A percentile compares a stretch with the other conserved stretches of the same genome.
Conservation (phyloP, 2,329 filamentous ascomycete genomes). For the Sphaceloma murrayae region DNA sequence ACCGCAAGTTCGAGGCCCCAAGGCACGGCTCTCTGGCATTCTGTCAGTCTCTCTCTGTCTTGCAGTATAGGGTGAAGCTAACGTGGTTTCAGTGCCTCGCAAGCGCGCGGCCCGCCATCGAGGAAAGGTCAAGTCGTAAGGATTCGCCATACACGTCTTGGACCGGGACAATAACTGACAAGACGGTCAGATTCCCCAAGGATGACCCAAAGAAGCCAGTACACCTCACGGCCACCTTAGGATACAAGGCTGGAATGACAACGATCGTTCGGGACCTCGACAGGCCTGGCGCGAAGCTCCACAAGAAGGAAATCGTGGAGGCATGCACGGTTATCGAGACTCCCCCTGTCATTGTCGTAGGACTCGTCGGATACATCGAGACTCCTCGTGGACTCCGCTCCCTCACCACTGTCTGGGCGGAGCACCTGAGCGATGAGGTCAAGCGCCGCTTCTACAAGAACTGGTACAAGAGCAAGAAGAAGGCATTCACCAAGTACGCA, state of each 20-base stretch:
- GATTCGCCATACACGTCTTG: slow-evolving; percentile 1
- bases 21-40: slow-evolving; percentile 67
- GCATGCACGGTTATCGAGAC: slow-evolving; percentile 82
- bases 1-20: slow-evolving; percentile 73
- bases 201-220: slow-evolving; percentile 99
- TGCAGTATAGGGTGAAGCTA: too few relatives aligned
- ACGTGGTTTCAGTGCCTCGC: too few relatives aligned
- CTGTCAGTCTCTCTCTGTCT: too few relatives aligned
- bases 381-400: slow-evolving; percentile 98
- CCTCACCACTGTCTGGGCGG: slow-evolving; percentile 98
- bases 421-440: slow-evolving; percentile 97
- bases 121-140: slow-evolving; percentile 97
- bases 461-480: slow-evolving; percentile 99
- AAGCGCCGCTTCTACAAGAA: slow-evolving; percentile 99
- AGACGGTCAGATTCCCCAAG: slow-evolving; percentile 99
- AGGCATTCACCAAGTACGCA: slow-evolving; percentile 99
- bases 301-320: slow-evolving; percentile 98
- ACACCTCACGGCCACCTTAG: slow-evolving; percentile 95
- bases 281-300: slow-evolving; percentile 93
- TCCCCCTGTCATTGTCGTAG: slow-evolving; percentile 98
- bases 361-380: slow-evolving; percentile 99
- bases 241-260: slow-evolving; percentile 99
- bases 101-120: slow-evolving; percentile 92
- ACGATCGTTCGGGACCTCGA: slow-evolving; percentile 99
- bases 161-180: slow-evolving; percentile 22